phyloP scores from a whole-genome alignment of 2,329 filamentous ascomycete genomes.

The Bimuria novae-zelandiae region DNA sequence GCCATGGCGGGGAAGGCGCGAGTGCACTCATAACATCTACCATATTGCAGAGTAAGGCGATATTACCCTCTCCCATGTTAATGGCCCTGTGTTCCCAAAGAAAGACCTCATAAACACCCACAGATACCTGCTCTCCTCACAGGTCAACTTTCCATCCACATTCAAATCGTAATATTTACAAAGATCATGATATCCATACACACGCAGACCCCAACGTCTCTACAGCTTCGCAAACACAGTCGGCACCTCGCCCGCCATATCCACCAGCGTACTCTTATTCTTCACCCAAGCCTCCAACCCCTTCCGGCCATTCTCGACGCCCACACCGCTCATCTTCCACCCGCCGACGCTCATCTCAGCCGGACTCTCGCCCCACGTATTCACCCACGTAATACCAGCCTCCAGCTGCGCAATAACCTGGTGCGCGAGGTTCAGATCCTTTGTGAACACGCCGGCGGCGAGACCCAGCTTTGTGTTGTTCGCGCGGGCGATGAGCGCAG shows the following conservation, averaged over 20 bases:
- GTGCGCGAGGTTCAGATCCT: constrained; percentile 74
- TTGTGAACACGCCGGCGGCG: constrained; percentile 82
- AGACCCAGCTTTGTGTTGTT: constrained; percentile 79
- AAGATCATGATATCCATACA: neutral
- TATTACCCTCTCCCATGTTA: no score
- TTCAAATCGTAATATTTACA: constrained; percentile 4
- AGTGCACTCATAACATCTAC: no score
- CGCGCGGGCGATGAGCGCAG: constrained; percentile 68
- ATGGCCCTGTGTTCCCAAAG: no score
- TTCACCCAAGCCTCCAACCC: constrained; percentile 81
- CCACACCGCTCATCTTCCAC: constrained; percentile 88
- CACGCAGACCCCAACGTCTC: no score
- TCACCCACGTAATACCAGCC: constrained; percentile 89
- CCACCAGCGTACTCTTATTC: constrained; percentile 87
- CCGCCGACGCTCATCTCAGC: constrained; percentile 92
- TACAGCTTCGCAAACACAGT: constrained; percentile 65
- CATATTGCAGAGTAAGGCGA: no score
- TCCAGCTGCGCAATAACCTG: constrained; percentile 71
- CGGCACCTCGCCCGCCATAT: constrained; percentile 72
- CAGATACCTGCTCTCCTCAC: no score
- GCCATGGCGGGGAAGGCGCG: no score
- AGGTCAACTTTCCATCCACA: no score
- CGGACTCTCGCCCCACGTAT: constrained; percentile 90
- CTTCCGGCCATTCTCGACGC: constrained; percentile 81
- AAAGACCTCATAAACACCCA: no score